These are phyloP conservation scores for Guyanaporus albipodus DNA, from an alignment of 768 basidiomycete genomes.

Conservation along the genomic window DNA sequence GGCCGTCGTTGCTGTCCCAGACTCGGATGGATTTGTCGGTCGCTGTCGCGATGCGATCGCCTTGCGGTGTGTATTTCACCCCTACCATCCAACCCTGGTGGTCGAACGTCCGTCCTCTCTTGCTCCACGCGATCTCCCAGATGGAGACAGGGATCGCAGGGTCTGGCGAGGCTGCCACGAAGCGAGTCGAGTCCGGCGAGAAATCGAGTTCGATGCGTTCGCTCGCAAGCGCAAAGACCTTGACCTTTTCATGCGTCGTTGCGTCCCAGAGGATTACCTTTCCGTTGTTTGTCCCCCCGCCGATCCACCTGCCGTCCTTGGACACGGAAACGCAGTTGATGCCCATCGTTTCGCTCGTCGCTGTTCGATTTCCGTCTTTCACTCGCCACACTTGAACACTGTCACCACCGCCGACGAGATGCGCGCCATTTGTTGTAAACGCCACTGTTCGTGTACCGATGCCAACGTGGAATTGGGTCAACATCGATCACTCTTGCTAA, in stretches of 20 bases:
- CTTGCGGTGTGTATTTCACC: not conserved
- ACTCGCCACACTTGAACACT: not conserved
- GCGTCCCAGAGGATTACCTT: not conserved
- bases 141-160: too few species aligned
- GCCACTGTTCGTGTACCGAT: not conserved
- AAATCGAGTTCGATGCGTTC: not conserved
- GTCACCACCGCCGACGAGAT: not conserved
- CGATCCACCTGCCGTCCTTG: not conserved
- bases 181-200: not conserved
- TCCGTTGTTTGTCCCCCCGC: not conserved
- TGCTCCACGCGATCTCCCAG: too few species aligned
- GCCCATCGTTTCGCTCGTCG: not conserved
- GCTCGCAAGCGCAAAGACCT: not conserved
- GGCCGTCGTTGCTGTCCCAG: not conserved
- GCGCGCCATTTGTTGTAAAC: not conserved
- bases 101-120: not conserved
- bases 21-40: not conserved
- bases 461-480: not conserved
- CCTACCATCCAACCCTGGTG: not conserved
- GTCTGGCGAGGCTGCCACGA: not conserved
- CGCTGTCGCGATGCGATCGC: not conserved
- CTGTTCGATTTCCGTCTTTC: not conserved
- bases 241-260: not conserved
- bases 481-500: not conserved
- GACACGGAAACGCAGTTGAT: not conserved